phyloP scores from a whole-genome alignment of 2,329 filamentous ascomycete genomes.

The Colletotrichum tanaceti region DNA sequence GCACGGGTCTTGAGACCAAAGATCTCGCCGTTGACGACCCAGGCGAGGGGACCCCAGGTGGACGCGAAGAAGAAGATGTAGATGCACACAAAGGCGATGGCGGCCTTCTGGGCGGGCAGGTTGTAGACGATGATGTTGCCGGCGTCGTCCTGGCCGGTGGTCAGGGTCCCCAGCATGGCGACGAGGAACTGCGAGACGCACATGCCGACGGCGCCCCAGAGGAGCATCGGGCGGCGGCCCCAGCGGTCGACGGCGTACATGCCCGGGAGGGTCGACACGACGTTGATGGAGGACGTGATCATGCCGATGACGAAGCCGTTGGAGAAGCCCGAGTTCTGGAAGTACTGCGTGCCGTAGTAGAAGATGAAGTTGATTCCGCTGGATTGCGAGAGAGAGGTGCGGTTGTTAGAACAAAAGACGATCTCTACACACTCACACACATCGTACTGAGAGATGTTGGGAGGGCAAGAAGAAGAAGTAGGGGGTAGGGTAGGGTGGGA shows the following conservation, averaged over 20 bases:
- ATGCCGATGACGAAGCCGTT: constrained; percentile 69
- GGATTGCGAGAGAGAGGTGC: too few relatives aligned
- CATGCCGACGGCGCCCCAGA: constrained; percentile 77
- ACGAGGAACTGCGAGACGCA: constrained; percentile 69
- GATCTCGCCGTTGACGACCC: constrained; percentile 71
- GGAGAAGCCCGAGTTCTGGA: constrained; percentile 65
- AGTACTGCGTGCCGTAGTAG: constrained; percentile 72
- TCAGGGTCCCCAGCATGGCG: constrained; percentile 67
- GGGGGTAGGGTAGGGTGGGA: too few relatives aligned
- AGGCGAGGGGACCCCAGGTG: constrained; percentile 69
- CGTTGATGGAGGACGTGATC: constrained; percentile 74
- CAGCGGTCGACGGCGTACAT: constrained; percentile 72
- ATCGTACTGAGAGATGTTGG: too few relatives aligned
- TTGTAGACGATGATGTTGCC: constrained; percentile 64
- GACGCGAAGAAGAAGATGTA: constrained; percentile 82
- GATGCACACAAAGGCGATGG: constrained; percentile 73
- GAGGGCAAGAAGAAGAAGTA: too few relatives aligned
- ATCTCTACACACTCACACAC: too few relatives aligned
- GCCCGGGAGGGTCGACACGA: constrained; percentile 71
- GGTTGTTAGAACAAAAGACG: neutral
- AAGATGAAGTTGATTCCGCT: constrained; percentile 67
- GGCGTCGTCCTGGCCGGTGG: constrained; percentile 61
- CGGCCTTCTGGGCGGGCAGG: constrained; percentile 63
- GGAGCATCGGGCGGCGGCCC: constrained; percentile 71
- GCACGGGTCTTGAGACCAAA: constrained; percentile 73